A percentile compares a stretch with the other conserved stretches of the same genome.
Conservation (phyloP, 495 filamentous ascomycete genomes). For the Tuber microsphaerosporum region DNA sequence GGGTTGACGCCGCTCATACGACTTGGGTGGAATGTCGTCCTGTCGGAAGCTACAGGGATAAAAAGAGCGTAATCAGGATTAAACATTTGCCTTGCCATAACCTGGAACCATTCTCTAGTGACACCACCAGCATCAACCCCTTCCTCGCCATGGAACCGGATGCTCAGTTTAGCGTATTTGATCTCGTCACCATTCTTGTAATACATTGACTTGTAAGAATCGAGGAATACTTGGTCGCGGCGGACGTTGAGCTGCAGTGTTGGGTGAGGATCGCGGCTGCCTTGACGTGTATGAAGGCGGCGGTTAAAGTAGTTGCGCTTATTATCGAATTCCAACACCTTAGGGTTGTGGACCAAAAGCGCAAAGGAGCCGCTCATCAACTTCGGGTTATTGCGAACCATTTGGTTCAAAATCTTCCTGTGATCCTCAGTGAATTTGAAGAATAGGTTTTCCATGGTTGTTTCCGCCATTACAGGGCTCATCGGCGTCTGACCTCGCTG, state of each 20-base stretch:
- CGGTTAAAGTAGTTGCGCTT: conserved; percentile 99
- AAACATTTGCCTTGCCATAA: conserved; percentile 96
- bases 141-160: conserved; percentile 95
- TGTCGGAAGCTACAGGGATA: conserved; percentile 91
- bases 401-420: conserved; percentile 94
- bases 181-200: conserved; percentile 93
- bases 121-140: conserved; percentile 97
- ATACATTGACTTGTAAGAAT: conserved; percentile 92
- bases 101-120: conserved; percentile 98
- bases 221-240: conserved; percentile 93
- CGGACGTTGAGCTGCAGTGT: conserved; percentile 83
- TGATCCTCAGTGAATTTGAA: conserved; percentile 98
- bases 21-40: conserved; percentile 98
- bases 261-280: conserved; percentile 54
- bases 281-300: conserved; percentile 70
- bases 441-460: conserved; percentile 81
- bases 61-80: conserved; percentile 96
- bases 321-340: conserved; percentile 98
- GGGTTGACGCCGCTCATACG: conserved; percentile 84
- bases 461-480: conserved; percentile 65
- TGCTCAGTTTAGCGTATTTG: conserved; percentile 96
- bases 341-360: conserved; percentile 92
- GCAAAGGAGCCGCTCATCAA: conserved; percentile 98
- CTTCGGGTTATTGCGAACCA: conserved; percentile 91
- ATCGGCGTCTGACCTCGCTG: conserved; percentile 44